Conservation (phyloP, 2,329 filamentous ascomycete species). For the Nannizziopsis arthrosporioides region DNA sequence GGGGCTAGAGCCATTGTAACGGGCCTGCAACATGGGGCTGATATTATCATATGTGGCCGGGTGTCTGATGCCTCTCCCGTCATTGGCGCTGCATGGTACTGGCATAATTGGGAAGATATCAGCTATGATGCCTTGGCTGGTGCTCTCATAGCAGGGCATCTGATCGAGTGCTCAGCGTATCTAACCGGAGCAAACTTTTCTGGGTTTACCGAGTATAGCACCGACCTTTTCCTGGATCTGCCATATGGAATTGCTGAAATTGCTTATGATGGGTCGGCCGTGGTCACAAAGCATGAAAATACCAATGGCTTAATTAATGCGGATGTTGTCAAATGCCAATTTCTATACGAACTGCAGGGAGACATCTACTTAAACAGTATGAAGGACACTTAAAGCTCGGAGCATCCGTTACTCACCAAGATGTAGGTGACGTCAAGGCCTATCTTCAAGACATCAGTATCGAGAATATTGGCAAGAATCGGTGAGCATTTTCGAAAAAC, state of each 20-base stretch:
- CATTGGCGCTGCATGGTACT: constrained; percentile 46
- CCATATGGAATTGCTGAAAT: constrained; percentile 43
- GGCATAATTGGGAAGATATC: constrained; percentile 41
- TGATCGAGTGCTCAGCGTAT: constrained; percentile 23
- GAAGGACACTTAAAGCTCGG: background rate
- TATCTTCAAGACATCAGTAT: constrained; percentile 29
- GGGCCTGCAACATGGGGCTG: constrained; percentile 34
- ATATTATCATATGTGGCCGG: constrained; percentile 41
- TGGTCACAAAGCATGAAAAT: constrained; percentile 40
- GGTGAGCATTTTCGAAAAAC: constrained; percentile 13
- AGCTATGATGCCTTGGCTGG: constrained; percentile 42
- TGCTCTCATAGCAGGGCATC: constrained; percentile 23
- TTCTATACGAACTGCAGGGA: constrained; percentile 42
- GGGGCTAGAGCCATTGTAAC: constrained; percentile 40
- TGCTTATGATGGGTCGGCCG: constrained; percentile 33
- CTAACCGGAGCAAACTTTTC: constrained; percentile 33
- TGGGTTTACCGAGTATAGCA: constrained; percentile 35
- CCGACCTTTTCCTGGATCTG: constrained; percentile 35
- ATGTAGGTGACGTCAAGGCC: constrained; percentile 30
- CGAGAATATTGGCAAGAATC: constrained; percentile 26
- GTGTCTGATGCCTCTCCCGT: constrained; percentile 43
- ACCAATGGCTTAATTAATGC: constrained; percentile 28
- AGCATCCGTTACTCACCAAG: background rate
- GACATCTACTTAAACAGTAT: constrained; percentile 39
- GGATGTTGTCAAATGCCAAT: constrained; percentile 36